A percentile compares a stretch with the other conserved stretches of the same genome.
These are phyloP conservation scores for Astrothelium macrocarpum DNA, from an alignment of 495 filamentous ascomycete species.

Conservation along the genomic window DNA sequence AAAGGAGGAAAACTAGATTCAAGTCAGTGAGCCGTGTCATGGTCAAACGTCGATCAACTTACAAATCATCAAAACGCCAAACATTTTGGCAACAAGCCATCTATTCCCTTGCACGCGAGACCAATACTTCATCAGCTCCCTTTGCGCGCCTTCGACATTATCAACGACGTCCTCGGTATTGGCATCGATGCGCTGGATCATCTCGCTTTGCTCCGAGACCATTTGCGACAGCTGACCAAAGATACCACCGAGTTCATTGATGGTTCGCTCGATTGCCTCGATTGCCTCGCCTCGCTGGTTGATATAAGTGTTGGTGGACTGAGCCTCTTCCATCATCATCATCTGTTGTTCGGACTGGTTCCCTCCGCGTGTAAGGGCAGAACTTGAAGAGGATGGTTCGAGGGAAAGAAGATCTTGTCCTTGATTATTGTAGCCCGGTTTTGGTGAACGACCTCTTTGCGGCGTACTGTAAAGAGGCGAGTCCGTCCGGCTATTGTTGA, in stretches of 20 bases:
- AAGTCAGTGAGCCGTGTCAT: slow-evolving; percentile 4
- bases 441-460: slow-evolving; percentile 49
- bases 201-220: slow-evolving; percentile 94
- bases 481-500: slow-evolving; percentile 41
- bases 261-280: slow-evolving; percentile 92
- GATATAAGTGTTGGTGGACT: slow-evolving; percentile 78
- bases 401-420: slow-evolving; percentile 70
- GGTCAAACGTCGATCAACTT: background rate
- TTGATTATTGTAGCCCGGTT: slow-evolving; percentile 42
- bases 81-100: slow-evolving; percentile 98
- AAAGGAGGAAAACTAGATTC: slow-evolving; percentile 49
- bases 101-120: slow-evolving; percentile 82
- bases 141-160: slow-evolving; percentile 91
- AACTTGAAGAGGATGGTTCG: slow-evolving; percentile 58
- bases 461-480: slow-evolving; percentile 86
- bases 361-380: slow-evolving; percentile 38
- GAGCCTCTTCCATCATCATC: slow-evolving; percentile 88
- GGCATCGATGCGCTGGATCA: slow-evolving; percentile 70
- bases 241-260: slow-evolving; percentile 85
- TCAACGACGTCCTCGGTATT: slow-evolving; percentile 95
- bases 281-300: slow-evolving; percentile 91
- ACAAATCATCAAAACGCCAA: slow-evolving; percentile 71
- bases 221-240: slow-evolving; percentile 95
- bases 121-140: slow-evolving; percentile 96
- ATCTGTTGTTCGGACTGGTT: slow-evolving; percentile 75